Evolutionary conservation across 2,329 filamentous ascomycete species (phyloP).

Genomic region (Claviceps sp.): DNA sequence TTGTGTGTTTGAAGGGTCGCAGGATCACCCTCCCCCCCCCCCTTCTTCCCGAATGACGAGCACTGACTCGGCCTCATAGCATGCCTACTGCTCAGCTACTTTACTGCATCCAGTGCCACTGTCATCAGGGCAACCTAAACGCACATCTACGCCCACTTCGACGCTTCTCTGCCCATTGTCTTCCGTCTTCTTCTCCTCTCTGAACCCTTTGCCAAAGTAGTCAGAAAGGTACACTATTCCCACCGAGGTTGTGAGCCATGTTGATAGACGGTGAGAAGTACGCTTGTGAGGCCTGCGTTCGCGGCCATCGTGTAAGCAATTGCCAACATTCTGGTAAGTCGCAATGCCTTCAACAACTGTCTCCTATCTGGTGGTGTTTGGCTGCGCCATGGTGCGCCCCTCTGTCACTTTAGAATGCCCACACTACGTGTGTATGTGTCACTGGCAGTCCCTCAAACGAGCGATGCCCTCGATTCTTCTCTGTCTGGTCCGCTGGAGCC

Average conservation of each 20-base stretch:
- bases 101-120: constrained; percentile 1
- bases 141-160: constrained; percentile 3
- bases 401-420: background rate
- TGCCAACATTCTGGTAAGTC: constrained; percentile 87
- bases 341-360: constrained; percentile 5
- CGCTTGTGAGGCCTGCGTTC: constrained; percentile 95
- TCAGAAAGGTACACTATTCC: background rate
- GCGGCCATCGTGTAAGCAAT: constrained; percentile 96
- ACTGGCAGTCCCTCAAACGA: background rate
- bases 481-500: background rate
- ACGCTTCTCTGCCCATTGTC: background rate
- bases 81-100: background rate
- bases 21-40: background rate
- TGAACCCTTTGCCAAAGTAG: constrained; percentile 1
- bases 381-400: background rate
- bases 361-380: background rate
- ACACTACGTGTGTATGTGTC: background rate
- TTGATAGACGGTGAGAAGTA: constrained; percentile 93
- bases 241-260: constrained; percentile 32
- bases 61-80: constrained; percentile 4
- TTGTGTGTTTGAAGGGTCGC: background rate
- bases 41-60: constrained; percentile 1
- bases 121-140: constrained; percentile 2
- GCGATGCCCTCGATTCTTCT: background rate
- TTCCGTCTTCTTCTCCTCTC: background rate